Evolutionary conservation across 495 filamentous ascomycete genomes (phyloP), one percentile per base, ranked within the genome.

Genomic region (Xylaria acuta): DNA sequence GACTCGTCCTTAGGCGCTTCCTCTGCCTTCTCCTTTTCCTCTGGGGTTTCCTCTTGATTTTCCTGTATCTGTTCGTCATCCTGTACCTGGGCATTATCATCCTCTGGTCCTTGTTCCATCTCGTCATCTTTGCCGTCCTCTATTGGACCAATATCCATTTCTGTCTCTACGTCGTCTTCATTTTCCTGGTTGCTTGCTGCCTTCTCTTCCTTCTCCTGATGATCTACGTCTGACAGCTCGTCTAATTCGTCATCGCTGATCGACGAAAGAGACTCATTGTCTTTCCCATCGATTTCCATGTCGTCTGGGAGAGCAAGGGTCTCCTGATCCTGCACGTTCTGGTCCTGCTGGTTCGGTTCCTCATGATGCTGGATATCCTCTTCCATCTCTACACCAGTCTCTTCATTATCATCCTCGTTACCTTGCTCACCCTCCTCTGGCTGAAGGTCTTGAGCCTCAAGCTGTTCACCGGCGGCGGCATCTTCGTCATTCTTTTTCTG

Each of bases 311-410:
- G 75, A 32, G 85, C 88, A 54, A 91, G 75, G 6, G 85, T 85
- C 53, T 89, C 87, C 25, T 86, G 84, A 51, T 89, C 89, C 58
- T 91, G 85, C 38, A 91, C 91, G 69, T 91, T 90, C 71, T 89
- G 87, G 60, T 92, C 91, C 67, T 88, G 86, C 27, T 87, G 88
- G 53, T 90, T 90, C 36, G 85, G 81, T 60, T 90, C 89, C 64
- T 88, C 86, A 58, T 92, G 88, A 66, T 90, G 84, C 30, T 94
- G 90, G 63, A 91, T 87, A 73, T 97, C 92, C 72, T 95, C 90
- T 3, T 90, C 86, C 79, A 95, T 90, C 30, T 89, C 87, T 25
- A 90, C 88, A 25, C 88, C 88, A 45, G 84, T 83, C n/a, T 84
- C 81, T 3, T 83, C 84, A 12, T 89, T 85, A 12, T 88, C 80